A percentile compares a stretch with the other conserved stretches of the same genome.
Evolutionary conservation across 2,329 filamentous ascomycete species (phyloP).

Genomic region (Aspergillus tanneri): DNA sequence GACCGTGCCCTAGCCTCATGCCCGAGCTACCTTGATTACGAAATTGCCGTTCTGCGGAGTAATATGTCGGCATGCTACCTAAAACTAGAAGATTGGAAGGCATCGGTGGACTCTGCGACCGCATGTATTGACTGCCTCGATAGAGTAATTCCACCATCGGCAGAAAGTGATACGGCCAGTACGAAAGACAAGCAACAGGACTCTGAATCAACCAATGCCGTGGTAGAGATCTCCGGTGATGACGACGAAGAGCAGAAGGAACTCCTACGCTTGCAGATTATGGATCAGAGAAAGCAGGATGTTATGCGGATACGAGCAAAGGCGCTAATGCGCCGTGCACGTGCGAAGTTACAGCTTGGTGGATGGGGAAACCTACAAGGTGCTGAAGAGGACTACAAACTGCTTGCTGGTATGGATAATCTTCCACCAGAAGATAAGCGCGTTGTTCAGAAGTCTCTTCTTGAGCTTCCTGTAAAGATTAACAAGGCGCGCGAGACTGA

Average conservation of each 20-base stretch:
- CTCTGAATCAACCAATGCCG: conserved; percentile 21
- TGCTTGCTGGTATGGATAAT: conserved; percentile 58
- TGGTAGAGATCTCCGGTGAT: conserved; percentile 53
- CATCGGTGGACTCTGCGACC: conserved; percentile 71
- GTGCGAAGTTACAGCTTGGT: conserved; percentile 67
- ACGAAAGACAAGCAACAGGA: conserved; percentile 18
- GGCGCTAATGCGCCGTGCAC: conserved; percentile 74
- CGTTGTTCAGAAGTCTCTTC: conserved; percentile 66
- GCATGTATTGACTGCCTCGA: conserved; percentile 72
- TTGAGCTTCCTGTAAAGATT: conserved; percentile 64
- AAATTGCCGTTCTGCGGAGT: conserved; percentile 79
- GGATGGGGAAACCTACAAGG: conserved; percentile 79
- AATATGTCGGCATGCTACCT: conserved; percentile 89
- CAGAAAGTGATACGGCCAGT: conserved; percentile 20
- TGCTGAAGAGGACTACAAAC: conserved; percentile 77
- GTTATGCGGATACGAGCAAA: conserved; percentile 77
- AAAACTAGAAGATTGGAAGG: conserved; percentile 81
- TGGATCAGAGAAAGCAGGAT: conserved; percentile 57
- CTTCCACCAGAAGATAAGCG: conserved; percentile 66
- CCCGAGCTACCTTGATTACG: conserved; percentile 82
- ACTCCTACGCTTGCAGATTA: conserved; percentile 44
- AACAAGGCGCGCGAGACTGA: conserved; percentile 81
- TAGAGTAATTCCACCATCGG: conserved; percentile 52
- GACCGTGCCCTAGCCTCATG: conserved; percentile 74
- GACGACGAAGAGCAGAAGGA: conserved; percentile 43